Evolutionary conservation across 2,329 filamentous ascomycete species (phyloP), one percentile per base, ranked within the genome.

Genomic region (Paraphaeosphaeria minitans): DNA sequence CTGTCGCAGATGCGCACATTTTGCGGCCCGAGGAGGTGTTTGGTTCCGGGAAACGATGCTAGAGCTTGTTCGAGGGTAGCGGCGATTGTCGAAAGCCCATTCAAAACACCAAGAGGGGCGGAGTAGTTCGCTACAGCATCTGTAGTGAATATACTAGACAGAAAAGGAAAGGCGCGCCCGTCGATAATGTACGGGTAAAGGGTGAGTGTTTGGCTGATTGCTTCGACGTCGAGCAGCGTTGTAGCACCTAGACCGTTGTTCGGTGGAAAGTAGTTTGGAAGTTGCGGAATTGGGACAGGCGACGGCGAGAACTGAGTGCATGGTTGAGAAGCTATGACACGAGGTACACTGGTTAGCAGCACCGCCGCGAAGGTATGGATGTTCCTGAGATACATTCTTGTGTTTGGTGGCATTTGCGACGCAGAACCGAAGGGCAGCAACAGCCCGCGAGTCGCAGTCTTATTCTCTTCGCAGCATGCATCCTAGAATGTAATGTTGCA

Each of bases 61-160:
- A 35, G 29, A 50, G 47, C 29, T 4, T 19, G 31, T 50, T 37
- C 47, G 21, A 50, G 47, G 4, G 47, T 35, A 22, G 47, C 19
- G 13, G 31, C n/a, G 47, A 50, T 50, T 16, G n/a, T 21, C 2
- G 29, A 21, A 4, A 35, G 31, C 14, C 47, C 47, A 0, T 35
- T 50, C 19, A 50, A 12, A 14, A 50, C 47, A 16, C 47, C 47
- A 10, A 50, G 16, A 14, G 47, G 47, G 6, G 31, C 29, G 13
- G 47, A 50, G 24, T 50, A 50, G 19, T 50, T 50, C n/a, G 47
- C 47, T n/a, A 50, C 19, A 31, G 47, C 47, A n/a, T 50, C 47
- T 21, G n/a, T n/a, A 4, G 47, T 19, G 31, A 50, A 50, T 3
- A 50, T 14, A 31, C 31, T 37, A 13, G 29, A 33, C 12, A 50